phyloP scores from a whole-genome alignment of 257 asterid species.

The Craterostigma plantagineum region DNA sequence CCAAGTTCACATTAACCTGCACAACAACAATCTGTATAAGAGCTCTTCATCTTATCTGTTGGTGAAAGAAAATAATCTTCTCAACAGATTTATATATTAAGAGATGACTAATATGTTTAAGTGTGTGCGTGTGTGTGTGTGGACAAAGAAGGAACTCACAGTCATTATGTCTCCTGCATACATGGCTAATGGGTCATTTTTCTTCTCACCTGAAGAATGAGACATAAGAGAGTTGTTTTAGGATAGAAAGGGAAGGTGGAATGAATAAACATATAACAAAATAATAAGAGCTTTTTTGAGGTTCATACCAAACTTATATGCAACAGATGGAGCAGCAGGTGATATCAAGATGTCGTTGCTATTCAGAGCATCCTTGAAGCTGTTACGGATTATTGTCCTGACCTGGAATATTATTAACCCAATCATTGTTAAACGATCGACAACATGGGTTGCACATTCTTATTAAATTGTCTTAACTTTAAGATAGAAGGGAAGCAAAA shows the following conservation, averaged over 20 bases:
- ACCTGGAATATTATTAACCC: constrained; percentile 32
- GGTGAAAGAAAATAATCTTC: not conserved
- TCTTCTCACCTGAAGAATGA: constrained; percentile 77
- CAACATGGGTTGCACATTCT: no score
- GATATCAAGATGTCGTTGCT: constrained; percentile 76
- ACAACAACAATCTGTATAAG: not conserved
- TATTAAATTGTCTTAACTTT: not conserved
- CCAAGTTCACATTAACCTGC: constrained; percentile 95
- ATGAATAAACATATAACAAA: not conserved
- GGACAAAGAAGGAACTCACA: constrained; percentile 27
- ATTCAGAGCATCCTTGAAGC: constrained; percentile 68
- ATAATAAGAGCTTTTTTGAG: constrained; percentile 7
- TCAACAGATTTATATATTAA: not conserved
- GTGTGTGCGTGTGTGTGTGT: not conserved
- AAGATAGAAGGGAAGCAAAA: constrained; percentile 1
- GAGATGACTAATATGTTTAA: constrained; percentile 1
- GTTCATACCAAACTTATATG: constrained; percentile 59
- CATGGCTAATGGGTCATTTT: constrained; percentile 95
- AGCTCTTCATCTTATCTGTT: not conserved
- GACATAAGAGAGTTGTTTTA: constrained; percentile 7
- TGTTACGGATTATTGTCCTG: constrained; percentile 57
- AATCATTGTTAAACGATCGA: constrained; percentile 1
- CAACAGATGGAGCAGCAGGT: constrained; percentile 93
- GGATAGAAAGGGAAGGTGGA: constrained; percentile 1
- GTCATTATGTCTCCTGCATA: constrained; percentile 98